Evolutionary conservation across 2,329 filamentous ascomycete genomes (phyloP), one percentile per base, ranked within the genome.

Genomic region (Pezicula radicicola): DNA sequence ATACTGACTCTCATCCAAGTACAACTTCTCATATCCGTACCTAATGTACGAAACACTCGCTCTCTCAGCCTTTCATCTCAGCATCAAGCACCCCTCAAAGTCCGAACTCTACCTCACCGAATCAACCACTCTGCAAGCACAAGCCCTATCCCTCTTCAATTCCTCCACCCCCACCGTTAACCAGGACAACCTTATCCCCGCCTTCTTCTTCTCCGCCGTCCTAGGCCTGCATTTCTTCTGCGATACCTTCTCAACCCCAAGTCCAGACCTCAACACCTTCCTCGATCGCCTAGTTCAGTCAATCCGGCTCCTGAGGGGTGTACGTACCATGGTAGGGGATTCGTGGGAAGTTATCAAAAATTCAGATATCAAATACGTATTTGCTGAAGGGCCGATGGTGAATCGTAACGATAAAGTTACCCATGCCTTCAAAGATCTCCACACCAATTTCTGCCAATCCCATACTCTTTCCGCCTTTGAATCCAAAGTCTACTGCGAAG

Each of bases 151-250:
- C 9, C 43, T 60, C 4, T 69, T 68, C 53, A 66, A 67, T 45
- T 51, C 56, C n/a, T 52, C 59, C 10, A 42, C 46, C n/a, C 46
- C 53, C n/a, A 50, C 59, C 15, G 45, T 61, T 10, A 56, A 55
- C 1, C 27, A 52, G 1, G 48, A 52, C 0, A 68, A 61, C 28
- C 52, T 60, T n/a, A 52, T 64, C 21, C 48, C 64, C 1, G 51
- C 56, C 8, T 68, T 68, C 41, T 49, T 69, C 1, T 69, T 69
- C 50, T 63, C 67, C 0, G 58, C 55, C 0, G 13, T 63, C 1
- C 48, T 68, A 1, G 67, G 66, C 25, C 58, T 72, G 3, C 68
- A 72, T 49, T 62, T 66, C 41, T 67, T 76, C 28, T 66, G 63
- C 42, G 66, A 72, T 7, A 67, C 68, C 1, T 65, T 74, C 1